A percentile compares a stretch with the other conserved stretches of the same genome.
These are phyloP conservation scores for Alternaria sp. DNA, from an alignment of 2,329 filamentous ascomycete species.

Conservation along the genomic window DNA sequence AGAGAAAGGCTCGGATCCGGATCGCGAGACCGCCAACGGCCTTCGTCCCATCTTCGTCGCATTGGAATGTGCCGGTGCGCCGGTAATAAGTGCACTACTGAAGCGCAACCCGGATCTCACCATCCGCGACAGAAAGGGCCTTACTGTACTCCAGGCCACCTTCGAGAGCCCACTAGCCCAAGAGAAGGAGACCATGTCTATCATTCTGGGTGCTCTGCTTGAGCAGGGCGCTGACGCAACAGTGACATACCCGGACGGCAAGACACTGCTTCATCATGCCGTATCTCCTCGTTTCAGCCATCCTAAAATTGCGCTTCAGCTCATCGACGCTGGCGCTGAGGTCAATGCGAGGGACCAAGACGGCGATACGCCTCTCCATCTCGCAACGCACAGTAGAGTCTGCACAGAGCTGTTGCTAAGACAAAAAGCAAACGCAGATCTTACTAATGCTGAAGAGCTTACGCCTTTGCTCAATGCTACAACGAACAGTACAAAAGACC, in stretches of 20 bases:
- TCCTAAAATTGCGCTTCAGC: conserved; percentile 25
- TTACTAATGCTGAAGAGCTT: conserved; percentile 24
- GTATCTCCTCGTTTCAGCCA: conserved; percentile 24
- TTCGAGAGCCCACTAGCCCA: conserved; percentile 32
- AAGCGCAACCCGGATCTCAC: conserved; percentile 38
- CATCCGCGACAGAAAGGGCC: conserved; percentile 26
- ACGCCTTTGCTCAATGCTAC: conserved; percentile 31
- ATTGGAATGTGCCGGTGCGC: conserved; percentile 30
- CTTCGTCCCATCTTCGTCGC: conserved; percentile 38
- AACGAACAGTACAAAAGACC: conserved; percentile 13
- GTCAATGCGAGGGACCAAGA: conserved; percentile 29
- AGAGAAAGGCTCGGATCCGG: conserved; percentile 38
- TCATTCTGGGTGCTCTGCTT: conserved; percentile 32
- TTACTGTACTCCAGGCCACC: conserved; percentile 34
- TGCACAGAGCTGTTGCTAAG: conserved; percentile 36
- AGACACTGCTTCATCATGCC: conserved; percentile 38
- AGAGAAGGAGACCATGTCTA: conserved; percentile 29
- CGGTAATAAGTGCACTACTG: conserved; percentile 34
- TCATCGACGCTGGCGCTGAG: conserved; percentile 31
- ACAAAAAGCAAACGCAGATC: conserved; percentile 23
- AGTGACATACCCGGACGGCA: conserved; percentile 34
- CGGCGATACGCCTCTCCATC: conserved; percentile 37
- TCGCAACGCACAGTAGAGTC: conserved; percentile 27
- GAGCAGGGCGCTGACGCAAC: conserved; percentile 29
- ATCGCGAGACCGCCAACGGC: conserved; percentile 29